Evolutionary conservation across 1,284 basidiomycete genomes (phyloP), one percentile per base, ranked within the genome.

Genomic region (Rhodotorula mucilaginosa): DNA sequence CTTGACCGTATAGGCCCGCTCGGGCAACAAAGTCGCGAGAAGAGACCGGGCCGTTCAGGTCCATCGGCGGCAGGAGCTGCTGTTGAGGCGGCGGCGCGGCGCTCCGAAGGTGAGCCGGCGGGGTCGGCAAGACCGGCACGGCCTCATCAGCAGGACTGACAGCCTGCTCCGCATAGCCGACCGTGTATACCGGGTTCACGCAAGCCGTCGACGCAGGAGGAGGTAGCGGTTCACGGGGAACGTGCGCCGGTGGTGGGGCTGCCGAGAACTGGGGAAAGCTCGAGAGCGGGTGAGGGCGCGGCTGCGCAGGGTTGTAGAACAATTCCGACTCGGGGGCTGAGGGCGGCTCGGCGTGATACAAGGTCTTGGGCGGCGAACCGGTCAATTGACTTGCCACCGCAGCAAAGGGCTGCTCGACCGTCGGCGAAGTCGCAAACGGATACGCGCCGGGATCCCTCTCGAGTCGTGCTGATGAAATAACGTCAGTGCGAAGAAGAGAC

Each of bases 401-500:
- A 39, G 16, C 26, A 39, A 13, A 64, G 54, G 1, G 26, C 47
- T n/a, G 47, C 23, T 5, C 65, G 52, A 13, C 47, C 29, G 23
- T 52, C 59, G 47, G 59, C 64, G 46, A 69, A 34, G 13, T 56
- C n/a, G 54, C 26, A 29, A 56, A 26, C n/a, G 54, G 54, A 26
- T 29, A 56, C 23, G 54, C 54, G n/a, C 54, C n/a, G 2, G 54
- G 54, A 26, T 56, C 26, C 12, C n/a, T n/a, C 29, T 56, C 62
- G 54, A 64, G 62, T 6, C 54, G 62, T 18, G 39, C 62, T 64
- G 15, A 3, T 8, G 2, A 47, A 18, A 16, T 4, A 7, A 47
- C n/a, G 54, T 56, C 7, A 49, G 18, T 58, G 47, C 7, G 13
- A 39, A 5, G 12, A 39, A 39, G 39, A 39, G 39, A 39, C 10